Conservation (phyloP, 2,329 filamentous ascomycete genomes). For the Aspergillus sp. region DNA sequence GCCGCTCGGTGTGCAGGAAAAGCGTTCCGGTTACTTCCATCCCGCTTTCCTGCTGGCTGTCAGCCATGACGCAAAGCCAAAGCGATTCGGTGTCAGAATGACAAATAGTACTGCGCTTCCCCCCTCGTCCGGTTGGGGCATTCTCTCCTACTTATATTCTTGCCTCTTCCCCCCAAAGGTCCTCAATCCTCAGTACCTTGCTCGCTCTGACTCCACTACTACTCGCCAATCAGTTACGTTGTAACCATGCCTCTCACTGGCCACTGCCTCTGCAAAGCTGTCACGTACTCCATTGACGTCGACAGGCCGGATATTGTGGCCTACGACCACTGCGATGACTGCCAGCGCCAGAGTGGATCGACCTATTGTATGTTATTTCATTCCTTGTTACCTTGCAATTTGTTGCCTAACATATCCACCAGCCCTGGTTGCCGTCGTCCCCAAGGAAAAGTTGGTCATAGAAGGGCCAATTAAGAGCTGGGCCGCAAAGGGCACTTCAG, state of each 20-base stretch:
- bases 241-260: conserved; percentile 55
- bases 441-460: conserved; percentile 56
- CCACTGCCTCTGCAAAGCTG: conserved; percentile 62
- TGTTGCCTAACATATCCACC: conserved; percentile 2
- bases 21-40: no score
- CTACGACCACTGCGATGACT: conserved; percentile 66
- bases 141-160: conserved; percentile 14
- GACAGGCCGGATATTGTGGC: conserved; percentile 38
- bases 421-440: conserved; percentile 58
- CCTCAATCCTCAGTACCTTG: conserved; percentile 19
- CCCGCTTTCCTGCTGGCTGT: no score
- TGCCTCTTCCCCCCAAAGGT: conserved; percentile 12
- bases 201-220: conserved; percentile 6
- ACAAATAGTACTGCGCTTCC: neutral
- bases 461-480: conserved; percentile 57
- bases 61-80: neutral
- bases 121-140: neutral
- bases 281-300: conserved; percentile 55
- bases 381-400: neutral
- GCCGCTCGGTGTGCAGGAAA: no score
- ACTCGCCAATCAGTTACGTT: conserved; percentile 1
- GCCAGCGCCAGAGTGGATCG: conserved; percentile 60
- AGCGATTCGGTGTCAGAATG: neutral
- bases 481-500: conserved; percentile 51
- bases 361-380: conserved; percentile 45